These are phyloP conservation scores for Pezizomycotina sp. DNA, from an alignment of 2,329 filamentous ascomycete genomes.

Conservation along the genomic window DNA sequence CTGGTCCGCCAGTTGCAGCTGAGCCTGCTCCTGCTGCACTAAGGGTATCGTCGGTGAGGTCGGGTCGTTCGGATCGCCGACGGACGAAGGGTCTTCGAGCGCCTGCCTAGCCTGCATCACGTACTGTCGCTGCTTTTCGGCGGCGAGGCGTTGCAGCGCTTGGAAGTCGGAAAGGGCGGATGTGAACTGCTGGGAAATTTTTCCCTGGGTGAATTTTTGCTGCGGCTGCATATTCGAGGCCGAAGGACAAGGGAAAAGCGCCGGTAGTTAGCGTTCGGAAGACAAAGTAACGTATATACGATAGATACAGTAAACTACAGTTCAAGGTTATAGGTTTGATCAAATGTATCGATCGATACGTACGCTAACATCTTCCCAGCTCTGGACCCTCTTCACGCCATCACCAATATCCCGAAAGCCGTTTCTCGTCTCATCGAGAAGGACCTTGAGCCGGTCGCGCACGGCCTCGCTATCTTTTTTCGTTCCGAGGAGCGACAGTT, in stretches of 20 bases:
- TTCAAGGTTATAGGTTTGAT: neutral
- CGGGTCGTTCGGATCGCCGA: conserved; percentile 24
- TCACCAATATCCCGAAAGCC: conserved; percentile 86
- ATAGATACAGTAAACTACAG: neutral
- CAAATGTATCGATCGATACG: conserved; percentile 26
- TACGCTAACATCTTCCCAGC: conserved; percentile 71
- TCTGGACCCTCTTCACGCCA: conserved; percentile 78
- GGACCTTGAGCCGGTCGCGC: conserved; percentile 72
- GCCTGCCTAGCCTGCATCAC: conserved; percentile 68
- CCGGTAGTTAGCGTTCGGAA: no score
- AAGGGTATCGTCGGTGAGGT: conserved; percentile 27
- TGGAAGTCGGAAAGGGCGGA: conserved; percentile 82
- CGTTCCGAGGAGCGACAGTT: conserved; percentile 73
- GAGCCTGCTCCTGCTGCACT: conserved; percentile 45
- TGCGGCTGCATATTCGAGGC: conserved; percentile 56
- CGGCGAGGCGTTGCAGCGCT: conserved; percentile 67
- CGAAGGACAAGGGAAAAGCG: no score
- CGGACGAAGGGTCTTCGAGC: conserved; percentile 27
- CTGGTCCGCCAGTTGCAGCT: conserved; percentile 69
- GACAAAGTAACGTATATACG: neutral
- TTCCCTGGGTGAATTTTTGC: conserved; percentile 92
- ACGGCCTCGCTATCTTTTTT: conserved; percentile 81
- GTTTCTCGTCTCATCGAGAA: conserved; percentile 70
- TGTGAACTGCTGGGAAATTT: conserved; percentile 85
- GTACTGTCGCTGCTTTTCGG: conserved; percentile 84